These are phyloP conservation scores for Zygoascus hellenicus DNA, from an alignment of 1,139 yeast genomes.

Conservation along the genomic window DNA sequence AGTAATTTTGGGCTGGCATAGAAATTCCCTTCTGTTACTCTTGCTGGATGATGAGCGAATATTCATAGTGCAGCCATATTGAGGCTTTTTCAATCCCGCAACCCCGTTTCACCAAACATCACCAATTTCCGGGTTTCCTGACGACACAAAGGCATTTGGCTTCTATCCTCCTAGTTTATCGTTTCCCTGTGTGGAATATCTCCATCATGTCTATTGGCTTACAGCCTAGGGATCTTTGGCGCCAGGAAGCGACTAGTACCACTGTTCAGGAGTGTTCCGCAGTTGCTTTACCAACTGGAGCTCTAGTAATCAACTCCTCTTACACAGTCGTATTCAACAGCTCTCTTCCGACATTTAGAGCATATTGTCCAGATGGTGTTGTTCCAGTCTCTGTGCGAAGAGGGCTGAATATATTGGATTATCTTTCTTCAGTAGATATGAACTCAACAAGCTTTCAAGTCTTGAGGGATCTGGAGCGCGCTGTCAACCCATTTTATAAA, in stretches of 20 bases:
- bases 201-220: no score
- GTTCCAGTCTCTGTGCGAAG: conserved; percentile 13
- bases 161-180: no score
- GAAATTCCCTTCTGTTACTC: no score
- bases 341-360: conserved; percentile 17
- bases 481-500: conserved; percentile 24
- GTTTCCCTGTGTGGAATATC: no score
- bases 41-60: no score
- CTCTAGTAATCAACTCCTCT: conserved; percentile 18
- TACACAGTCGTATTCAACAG: conserved; percentile 13
- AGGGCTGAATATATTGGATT: not conserved
- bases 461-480: not conserved
- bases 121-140: no score
- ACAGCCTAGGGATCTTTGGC: conserved; percentile 6
- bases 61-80: no score
- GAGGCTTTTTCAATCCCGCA: no score
- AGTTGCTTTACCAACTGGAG: conserved; percentile 15
- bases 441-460: no score
- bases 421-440: conserved; percentile 11
- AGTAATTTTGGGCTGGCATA: no score
- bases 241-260: conserved; percentile 9
- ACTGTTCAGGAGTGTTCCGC: conserved; percentile 16
- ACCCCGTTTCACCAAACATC: no score
- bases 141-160: no score
- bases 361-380: conserved; percentile 18